phyloP scores from a whole-genome alignment of 1,139 yeast species.

The Pneumocystis wakefieldiae region DNA sequence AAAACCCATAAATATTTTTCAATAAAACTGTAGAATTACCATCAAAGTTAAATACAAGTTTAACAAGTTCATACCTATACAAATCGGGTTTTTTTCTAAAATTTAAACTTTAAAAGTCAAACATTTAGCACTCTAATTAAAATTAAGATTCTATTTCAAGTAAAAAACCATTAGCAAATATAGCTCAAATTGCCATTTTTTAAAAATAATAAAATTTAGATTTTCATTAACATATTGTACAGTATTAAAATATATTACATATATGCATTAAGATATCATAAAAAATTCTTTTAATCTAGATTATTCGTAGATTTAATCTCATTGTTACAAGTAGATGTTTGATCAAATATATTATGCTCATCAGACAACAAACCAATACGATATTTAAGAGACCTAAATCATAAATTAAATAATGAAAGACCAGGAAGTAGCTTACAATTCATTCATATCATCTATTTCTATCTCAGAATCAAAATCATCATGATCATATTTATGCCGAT shows the following conservation, averaged over 20 bases:
- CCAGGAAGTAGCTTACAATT: not conserved
- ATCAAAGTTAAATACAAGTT: not conserved
- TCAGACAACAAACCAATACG: not conserved
- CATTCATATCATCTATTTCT: slow-evolving; percentile 1
- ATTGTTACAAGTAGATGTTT: not conserved
- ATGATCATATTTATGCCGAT: not conserved
- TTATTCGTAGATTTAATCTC: not conserved
- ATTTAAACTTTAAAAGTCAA: not conserved
- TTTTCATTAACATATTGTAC: not conserved
- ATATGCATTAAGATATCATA: not conserved
- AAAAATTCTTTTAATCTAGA: not conserved
- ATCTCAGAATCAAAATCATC: slow-evolving; percentile 1
- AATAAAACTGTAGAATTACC: not conserved
- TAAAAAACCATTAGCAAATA: not conserved
- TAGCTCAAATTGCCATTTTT: not conserved
- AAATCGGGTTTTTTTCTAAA: not conserved
- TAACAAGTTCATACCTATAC: not conserved
- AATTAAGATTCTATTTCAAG: not conserved
- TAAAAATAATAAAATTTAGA: not conserved
- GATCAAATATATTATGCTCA: not conserved
- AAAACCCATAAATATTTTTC: too few relatives aligned
- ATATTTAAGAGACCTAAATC: not conserved
- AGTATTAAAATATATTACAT: not conserved
- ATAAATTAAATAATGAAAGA: not conserved
- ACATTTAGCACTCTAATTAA: not conserved